Conservation (phyloP, 768 basidiomycete genomes). For the Tulasnella sp. region DNA sequence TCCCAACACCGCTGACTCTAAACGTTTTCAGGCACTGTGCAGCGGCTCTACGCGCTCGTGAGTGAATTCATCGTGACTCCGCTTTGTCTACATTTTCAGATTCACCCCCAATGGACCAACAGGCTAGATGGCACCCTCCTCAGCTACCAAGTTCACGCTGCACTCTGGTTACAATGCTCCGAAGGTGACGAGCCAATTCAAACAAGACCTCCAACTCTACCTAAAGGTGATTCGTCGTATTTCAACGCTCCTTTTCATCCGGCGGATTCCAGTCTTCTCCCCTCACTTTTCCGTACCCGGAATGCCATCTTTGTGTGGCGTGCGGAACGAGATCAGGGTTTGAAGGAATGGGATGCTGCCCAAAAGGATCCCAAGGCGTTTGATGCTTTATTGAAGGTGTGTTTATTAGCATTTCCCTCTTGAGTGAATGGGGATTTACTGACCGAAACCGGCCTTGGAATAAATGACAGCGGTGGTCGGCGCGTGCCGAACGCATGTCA, state of each 20-base stretch:
- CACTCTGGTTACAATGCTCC: not conserved
- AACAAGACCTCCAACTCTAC: not conserved
- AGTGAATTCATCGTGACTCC: not conserved
- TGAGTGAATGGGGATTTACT: too few relatives aligned
- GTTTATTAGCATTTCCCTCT: too few relatives aligned
- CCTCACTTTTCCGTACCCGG: not conserved
- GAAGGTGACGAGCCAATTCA: not conserved
- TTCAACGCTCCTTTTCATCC: not conserved
- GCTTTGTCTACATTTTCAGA: not conserved
- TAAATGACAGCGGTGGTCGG: not conserved
- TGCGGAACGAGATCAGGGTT: not conserved
- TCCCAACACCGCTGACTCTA: not conserved
- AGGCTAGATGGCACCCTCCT: not conserved
- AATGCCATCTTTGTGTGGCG: not conserved
- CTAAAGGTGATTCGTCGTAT: not conserved
- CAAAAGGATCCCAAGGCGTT: not conserved
- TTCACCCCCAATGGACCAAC: not conserved
- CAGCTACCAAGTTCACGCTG: not conserved
- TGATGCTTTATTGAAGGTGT: not conserved
- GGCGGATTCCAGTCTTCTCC: not conserved
- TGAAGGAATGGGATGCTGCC: not conserved
- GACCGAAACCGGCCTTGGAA: too few relatives aligned
- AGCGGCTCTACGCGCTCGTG: not conserved
- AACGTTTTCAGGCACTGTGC: not conserved
- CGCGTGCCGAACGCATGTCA: not conserved